Evolutionary conservation across 1,284 basidiomycete genomes (phyloP).

Genomic region (Malassezia sp.): DNA sequence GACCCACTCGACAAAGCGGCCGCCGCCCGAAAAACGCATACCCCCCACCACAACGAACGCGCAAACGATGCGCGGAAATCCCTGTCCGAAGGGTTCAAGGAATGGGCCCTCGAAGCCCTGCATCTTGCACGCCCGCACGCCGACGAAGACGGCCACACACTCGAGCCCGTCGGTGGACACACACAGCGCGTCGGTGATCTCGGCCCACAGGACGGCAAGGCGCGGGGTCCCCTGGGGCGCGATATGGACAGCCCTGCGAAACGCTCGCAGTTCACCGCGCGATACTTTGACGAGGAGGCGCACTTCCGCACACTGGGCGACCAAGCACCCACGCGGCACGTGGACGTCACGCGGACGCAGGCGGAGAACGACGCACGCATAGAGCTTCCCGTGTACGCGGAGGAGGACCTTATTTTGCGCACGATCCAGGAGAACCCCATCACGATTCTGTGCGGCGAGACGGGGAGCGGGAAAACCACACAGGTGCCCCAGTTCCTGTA

Average conservation of each 20-base stretch:
- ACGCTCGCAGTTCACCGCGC: slow-evolving; percentile 30
- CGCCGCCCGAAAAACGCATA: too few species aligned
- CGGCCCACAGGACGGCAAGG: slow-evolving; percentile 35
- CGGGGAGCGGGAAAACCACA: slow-evolving; percentile 95
- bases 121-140: slow-evolving; percentile 18
- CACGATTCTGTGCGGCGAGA: slow-evolving; percentile 67
- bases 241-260: slow-evolving; percentile 18
- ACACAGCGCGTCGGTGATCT: slow-evolving; percentile 35
- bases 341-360: slow-evolving; percentile 18
- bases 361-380: slow-evolving; percentile 53
- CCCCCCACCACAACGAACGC: not conserved
- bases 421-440: slow-evolving; percentile 73
- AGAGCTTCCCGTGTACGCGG: slow-evolving; percentile 75
- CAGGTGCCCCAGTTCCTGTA: slow-evolving; percentile 87
- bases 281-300: slow-evolving; percentile 17
- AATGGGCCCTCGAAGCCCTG: slow-evolving; percentile 39
- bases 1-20: too few species aligned
- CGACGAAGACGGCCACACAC: slow-evolving; percentile 5
- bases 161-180: slow-evolving; percentile 36
- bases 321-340: slow-evolving; percentile 5
- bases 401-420: slow-evolving; percentile 90
- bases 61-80: slow-evolving; percentile 14
- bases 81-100: slow-evolving; percentile 30
- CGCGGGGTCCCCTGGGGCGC: slow-evolving; percentile 40
- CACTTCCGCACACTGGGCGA: not conserved